Base-by-base conservation (phyloP, 176 grass and related monocot genomes). In the Oryza longistaminata region DNA sequence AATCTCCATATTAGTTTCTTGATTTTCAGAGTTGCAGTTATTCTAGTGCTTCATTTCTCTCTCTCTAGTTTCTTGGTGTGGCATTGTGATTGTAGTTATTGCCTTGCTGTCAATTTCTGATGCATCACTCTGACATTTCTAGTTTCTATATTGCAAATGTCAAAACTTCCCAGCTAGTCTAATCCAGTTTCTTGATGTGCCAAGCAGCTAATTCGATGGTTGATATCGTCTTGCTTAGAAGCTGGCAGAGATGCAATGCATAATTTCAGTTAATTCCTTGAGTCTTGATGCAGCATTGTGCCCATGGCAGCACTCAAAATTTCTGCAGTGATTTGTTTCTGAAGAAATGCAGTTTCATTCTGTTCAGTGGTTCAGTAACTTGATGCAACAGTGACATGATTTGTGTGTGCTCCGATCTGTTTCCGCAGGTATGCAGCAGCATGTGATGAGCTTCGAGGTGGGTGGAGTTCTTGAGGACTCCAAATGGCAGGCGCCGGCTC, bases 391-490 rank as follows among this genome's bases (percentile, higher is more conserved):
- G 12, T 29, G 3, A 13, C n/a, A 62, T 27, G n/a, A 68, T 74
- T 8, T 14, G 40, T 50, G 40, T 50, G 21, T 16, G 52, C 6
- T 71, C n/a, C 2, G 8, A 61, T 62, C 3, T 82, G 6, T 72
- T 77, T 60, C 58, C 39, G 1, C 80, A 83, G 87, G 82, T 19
- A 92, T 87, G 80, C 75, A 82, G 17, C 86, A 79, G 42, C 78
- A 90, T 42, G 92, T 93, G 49, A 93, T 93, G 82, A 88, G 78
- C 17, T 93, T 93, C 33, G 88, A 93, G 46, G 92, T 83, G 19
- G 92, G 92, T 12, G 70, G 15, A 21, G 64, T 68, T 12, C 92
- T 93, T 15, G 86, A 93, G 52, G 92, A 93, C 68, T 79, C 88
- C 34, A 25, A 83, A 21, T 93, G 88, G 92, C 92, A 93, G 35